These are phyloP conservation scores for Kandelia obovata DNA, from an alignment of 345 rosid genomes.

Conservation along the genomic window DNA sequence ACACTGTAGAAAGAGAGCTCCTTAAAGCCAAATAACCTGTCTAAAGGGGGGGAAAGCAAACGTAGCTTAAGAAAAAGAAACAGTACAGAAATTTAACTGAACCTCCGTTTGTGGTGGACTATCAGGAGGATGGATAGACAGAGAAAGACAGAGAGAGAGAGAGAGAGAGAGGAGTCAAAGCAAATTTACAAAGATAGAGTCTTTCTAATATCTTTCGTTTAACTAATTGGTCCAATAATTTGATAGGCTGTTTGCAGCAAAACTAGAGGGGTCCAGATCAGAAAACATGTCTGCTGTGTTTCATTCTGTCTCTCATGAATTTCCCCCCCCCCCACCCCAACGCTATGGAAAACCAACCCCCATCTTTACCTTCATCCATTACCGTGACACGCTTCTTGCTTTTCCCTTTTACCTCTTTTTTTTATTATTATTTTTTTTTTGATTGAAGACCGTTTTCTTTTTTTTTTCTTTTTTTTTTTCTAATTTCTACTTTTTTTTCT, in stretches of 20 bases:
- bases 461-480: background rate
- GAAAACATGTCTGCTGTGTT: background rate
- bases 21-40: conserved; percentile 4
- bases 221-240: background rate
- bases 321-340: too few species aligned
- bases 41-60: background rate
- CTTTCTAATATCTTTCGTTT: background rate
- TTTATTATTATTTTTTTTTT: too few species aligned
- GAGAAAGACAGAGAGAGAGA: conserved; percentile 18
- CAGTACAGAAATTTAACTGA: conserved; percentile 19
- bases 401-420: background rate
- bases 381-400: too few species aligned
- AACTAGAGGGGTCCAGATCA: background rate
- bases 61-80: conserved; percentile 7
- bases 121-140: conserved; percentile 20
- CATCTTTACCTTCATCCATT: background rate
- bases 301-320: background rate
- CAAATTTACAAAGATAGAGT: conserved; percentile 17
- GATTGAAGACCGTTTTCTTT: background rate
- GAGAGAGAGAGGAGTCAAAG: conserved; percentile 28
- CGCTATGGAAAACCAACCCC: background rate
- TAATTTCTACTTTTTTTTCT: background rate
- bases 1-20: conserved; percentile 18
- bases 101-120: conserved; percentile 23
- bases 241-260: background rate